phyloP scores from a whole-genome alignment of 768 basidiomycete species.

The Macrolepiota dolichaula region DNA sequence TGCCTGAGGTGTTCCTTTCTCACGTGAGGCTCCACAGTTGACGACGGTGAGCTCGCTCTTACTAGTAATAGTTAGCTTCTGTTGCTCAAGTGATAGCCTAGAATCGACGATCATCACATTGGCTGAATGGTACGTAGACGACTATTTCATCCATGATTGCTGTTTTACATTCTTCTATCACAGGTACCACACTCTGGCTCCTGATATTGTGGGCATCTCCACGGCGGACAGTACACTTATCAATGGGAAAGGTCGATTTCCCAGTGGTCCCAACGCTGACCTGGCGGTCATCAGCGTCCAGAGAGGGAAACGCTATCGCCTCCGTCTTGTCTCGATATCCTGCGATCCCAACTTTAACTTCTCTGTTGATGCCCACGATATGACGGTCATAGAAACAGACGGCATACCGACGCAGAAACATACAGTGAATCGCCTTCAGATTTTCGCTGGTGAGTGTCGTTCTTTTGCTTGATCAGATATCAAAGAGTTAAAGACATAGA shows the following conservation, averaged over 20 bases:
- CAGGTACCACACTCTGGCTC: slow-evolving; percentile 22
- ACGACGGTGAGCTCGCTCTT: slow-evolving; percentile 29
- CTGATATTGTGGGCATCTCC: slow-evolving; percentile 13
- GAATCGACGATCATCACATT: slow-evolving; percentile 36
- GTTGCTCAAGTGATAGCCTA: slow-evolving; percentile 25
- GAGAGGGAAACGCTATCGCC: slow-evolving; percentile 26
- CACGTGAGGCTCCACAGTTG: slow-evolving; percentile 16
- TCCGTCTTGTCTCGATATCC: slow-evolving; percentile 19
- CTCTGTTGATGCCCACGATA: slow-evolving; percentile 40
- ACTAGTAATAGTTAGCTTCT: slow-evolving; percentile 13
- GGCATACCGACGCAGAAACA: slow-evolving; percentile 27
- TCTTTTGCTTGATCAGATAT: too few species aligned
- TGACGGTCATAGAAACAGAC: slow-evolving; percentile 39
- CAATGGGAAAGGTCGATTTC: slow-evolving; percentile 34
- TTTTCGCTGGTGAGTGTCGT: slow-evolving; percentile 30
- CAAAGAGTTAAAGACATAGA: too few species aligned
- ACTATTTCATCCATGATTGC: neutral
- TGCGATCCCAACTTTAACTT: slow-evolving; percentile 33
- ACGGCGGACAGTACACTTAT: neutral
- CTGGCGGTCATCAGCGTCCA: slow-evolving; percentile 31
- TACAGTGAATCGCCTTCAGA: slow-evolving; percentile 34
- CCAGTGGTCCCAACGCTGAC: slow-evolving; percentile 25
- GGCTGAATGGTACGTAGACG: slow-evolving; percentile 29
- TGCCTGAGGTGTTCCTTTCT: neutral
- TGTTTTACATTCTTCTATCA: neutral